Evolutionary conservation across 2,329 filamentous ascomycete species (phyloP), one percentile per base, ranked within the genome.

Genomic region (Trichophyton schoenleinii): DNA sequence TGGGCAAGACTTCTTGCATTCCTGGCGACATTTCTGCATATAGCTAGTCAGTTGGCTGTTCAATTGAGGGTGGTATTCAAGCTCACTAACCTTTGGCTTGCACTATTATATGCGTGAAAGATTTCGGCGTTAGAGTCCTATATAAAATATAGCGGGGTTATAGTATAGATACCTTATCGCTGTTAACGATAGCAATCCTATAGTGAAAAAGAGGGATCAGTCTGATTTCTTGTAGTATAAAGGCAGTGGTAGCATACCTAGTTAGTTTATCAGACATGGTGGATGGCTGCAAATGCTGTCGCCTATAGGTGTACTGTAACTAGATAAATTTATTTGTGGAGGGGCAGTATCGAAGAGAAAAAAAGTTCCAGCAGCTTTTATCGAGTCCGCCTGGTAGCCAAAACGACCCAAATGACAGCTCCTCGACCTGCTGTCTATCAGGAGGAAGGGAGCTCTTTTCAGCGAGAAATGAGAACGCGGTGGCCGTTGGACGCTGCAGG

Each of bases 151-250:
- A 25, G 67, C 65, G 68, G 71, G 68, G 70, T 31, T 69, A 58
- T 31, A n/a, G 38, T 41, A 20, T 41, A 58, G n/a, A 70, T 72
- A 94, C 90, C 87, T 99, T 97, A 87, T 99, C 94, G 75, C 84
- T 88, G 78, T 92, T 97, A 81, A 99, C 89, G 80, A 99, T 99
- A 72, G 94, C 94, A 80, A 99, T 91, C 88, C 94, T 95, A 72
- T 11, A 57, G 57, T 64, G 38, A 60, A 61, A 59, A 58, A 28
- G 22, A 62, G 59, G n/a, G 7, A 36, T 68, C 38, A 68, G 64
- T 64, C 61, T 58, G 58, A 18, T n/a, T 44, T 36, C 41, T 44
- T 18, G 22, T 15, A 20, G 58, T 1, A 46, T 11, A 31, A 31
- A 31, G 13, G 20, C n/a, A 7, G 20, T 18, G 13, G 38, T 28